Evolutionary conservation across 345 rosid species (phyloP), one percentile per base, ranked within the genome.

Genomic region (Euphorbia pulcherrima): DNA sequence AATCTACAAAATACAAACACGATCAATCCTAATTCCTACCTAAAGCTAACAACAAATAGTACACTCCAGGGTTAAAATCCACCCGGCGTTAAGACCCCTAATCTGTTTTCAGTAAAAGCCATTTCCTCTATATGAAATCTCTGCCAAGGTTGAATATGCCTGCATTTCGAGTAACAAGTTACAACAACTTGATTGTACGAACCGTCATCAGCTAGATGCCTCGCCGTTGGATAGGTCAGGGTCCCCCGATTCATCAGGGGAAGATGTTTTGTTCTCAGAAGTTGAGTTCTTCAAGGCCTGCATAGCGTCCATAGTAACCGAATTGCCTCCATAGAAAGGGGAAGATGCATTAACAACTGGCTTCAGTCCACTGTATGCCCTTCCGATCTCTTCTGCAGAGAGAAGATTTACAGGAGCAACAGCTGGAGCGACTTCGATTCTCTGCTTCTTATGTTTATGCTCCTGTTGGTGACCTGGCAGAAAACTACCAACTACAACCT

Each of bases 401-500:
- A 74, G 29, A 18, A 79, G 60, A 27, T 74, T 80, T 52, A 79
- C 61, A 28, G 65, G 68, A 40, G 62, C 37, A 18, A 65, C 57
- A 29, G 83, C 83, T 30, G 87, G 80, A 44, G 81, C 67, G 11
- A 66, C 67, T 63, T 78, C 68, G 62, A 72, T 80, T 10, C 72
- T 77, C 76, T 81, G 94, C 78, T 83, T 90, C 84, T 85, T 87
- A 20, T 84, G 86, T 77, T 83, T 86, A 40, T 82, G 90, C 58
- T 84, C 87, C 76, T 71, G 92, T 79, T 81, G 90, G 54, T 90
- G 89, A 69, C 93, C 94, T 2, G 82, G 85, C 58, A 85, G 57
- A 69, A 93, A 90, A 74, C 87, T 90, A 61, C 90, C 97, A 28
- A 90, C 82, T 29, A 90, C 84, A 30, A 93, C 90, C 96, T 92